Conservation (phyloP, 106 monocot species). For the Alisma plantagoaquatica region DNA sequence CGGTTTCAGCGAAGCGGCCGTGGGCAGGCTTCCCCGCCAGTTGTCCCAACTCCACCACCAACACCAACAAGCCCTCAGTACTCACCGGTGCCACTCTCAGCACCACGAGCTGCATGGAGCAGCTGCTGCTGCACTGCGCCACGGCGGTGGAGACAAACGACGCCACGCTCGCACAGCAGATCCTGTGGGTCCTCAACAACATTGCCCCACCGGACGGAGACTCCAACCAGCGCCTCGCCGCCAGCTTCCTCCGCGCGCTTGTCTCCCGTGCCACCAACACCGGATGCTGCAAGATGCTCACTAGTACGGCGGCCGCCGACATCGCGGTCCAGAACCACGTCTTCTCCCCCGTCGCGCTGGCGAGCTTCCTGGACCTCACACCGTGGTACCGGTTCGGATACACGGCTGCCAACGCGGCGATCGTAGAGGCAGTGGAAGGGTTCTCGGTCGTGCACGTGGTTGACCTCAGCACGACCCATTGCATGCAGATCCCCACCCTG, state of each 20-base stretch:
- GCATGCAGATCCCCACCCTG: conserved; percentile 97
- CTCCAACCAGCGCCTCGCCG: conserved; percentile 78
- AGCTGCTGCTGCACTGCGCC: conserved; percentile 87
- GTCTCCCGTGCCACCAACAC: conserved; percentile 51
- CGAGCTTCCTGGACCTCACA: conserved; percentile 81
- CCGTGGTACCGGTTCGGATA: conserved; percentile 91
- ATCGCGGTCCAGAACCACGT: conserved; percentile 18
- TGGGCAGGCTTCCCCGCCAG: conserved; percentile 12
- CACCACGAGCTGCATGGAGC: conserved; percentile 68
- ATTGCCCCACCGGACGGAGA: conserved; percentile 80
- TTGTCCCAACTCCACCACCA: conserved; percentile 24
- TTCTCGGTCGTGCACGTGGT: conserved; percentile 74
- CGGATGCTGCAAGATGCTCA: conserved; percentile 28
- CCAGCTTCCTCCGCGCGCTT: conserved; percentile 86
- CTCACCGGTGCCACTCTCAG: conserved; percentile 15
- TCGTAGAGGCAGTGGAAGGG: conserved; percentile 67
- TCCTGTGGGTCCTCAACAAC: conserved; percentile 96
- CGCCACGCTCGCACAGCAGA: conserved; percentile 70
- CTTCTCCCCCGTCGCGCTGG: conserved; percentile 71
- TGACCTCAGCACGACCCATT: conserved; percentile 74
- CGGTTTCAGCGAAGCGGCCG: conserved; percentile 17
- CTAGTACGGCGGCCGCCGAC: conserved; percentile 6
- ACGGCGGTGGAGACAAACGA: conserved; percentile 79
- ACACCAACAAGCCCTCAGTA: too few species aligned
- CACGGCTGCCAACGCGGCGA: conserved; percentile 76